These are phyloP conservation scores for Acephala macrosclerotiorum DNA, from an alignment of 2,329 filamentous ascomycete genomes.

Conservation along the genomic window DNA sequence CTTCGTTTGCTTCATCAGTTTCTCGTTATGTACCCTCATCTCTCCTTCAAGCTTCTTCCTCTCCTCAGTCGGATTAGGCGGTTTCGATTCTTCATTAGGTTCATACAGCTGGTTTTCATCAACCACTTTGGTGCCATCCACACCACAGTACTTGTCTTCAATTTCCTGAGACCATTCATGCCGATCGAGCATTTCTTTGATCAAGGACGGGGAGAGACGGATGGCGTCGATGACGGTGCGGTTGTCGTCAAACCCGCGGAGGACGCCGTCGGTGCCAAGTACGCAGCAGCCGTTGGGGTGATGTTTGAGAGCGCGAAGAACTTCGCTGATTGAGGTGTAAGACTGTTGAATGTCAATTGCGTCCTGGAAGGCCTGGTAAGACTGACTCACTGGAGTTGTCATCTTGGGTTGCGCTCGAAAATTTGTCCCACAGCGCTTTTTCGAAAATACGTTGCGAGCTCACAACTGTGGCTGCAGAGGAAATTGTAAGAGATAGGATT, in stretches of 20 bases:
- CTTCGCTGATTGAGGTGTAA: neutral
- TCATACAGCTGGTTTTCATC: slow-evolving; percentile 13
- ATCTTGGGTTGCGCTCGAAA: neutral
- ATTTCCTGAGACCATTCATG: slow-evolving; percentile 11
- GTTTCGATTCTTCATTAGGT: slow-evolving; percentile 13
- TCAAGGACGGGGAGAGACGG: slow-evolving; percentile 10
- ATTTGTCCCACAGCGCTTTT: too few relatives aligned
- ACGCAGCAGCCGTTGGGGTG: slow-evolving; percentile 10
- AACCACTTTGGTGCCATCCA: slow-evolving; percentile 20
- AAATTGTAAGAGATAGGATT: too few relatives aligned
- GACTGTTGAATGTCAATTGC: neutral
- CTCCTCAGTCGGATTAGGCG: slow-evolving; percentile 16
- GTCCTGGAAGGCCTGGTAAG: neutral
- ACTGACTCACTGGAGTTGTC: neutral
- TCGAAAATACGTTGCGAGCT: too few relatives aligned
- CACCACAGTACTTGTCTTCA: slow-evolving; percentile 16
- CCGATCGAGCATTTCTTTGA: slow-evolving; percentile 14
- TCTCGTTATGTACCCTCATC: slow-evolving; percentile 6
- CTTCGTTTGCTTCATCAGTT: slow-evolving; percentile 19
- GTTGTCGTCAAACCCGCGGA: slow-evolving; percentile 19
- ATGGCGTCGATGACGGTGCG: slow-evolving; percentile 21
- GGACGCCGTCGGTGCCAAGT: slow-evolving; percentile 15
- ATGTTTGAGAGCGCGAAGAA: slow-evolving; percentile 4
- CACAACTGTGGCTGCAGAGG: too few relatives aligned
- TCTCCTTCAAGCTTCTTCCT: neutral